A percentile compares a stretch with the other conserved stretches of the same genome.
phyloP scores from a whole-genome alignment of 176 grass and related monocot genomes.

The Aechmea fasciata region DNA sequence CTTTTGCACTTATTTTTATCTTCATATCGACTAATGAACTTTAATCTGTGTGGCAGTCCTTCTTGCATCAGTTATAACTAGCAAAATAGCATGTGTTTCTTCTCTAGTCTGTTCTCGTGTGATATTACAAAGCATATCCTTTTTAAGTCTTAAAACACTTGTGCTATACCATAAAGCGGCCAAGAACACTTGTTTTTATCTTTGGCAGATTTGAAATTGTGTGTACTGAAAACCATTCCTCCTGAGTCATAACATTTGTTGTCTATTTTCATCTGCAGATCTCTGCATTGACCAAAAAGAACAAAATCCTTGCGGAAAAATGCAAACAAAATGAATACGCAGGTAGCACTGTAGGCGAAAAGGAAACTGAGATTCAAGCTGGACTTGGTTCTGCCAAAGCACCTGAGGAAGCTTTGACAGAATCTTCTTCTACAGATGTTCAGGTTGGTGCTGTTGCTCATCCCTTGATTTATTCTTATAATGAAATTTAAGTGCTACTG shows the following conservation, averaged over 20 bases:
- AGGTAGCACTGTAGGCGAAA: conserved; percentile 24
- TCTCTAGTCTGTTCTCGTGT: too few relatives aligned
- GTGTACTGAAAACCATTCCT: conserved; percentile 4
- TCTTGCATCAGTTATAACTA: too few relatives aligned
- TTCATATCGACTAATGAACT: too few relatives aligned
- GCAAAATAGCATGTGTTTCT: too few relatives aligned
- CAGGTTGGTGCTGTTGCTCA: conserved; percentile 22
- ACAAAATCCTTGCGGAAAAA: conserved; percentile 59
- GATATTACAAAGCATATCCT: too few relatives aligned
- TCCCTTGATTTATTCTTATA: conserved; percentile 7
- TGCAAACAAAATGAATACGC: conserved; percentile 30
- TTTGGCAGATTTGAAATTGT: neutral
- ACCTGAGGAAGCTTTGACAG: conserved; percentile 20
- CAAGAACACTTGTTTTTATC: conserved; percentile 9
- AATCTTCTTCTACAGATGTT: conserved; percentile 29
- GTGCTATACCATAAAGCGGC: too few relatives aligned
- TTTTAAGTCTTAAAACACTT: too few relatives aligned
- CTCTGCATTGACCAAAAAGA: conserved; percentile 65
- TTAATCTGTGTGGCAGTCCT: too few relatives aligned
- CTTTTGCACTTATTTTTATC: too few relatives aligned
- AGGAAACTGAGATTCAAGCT: conserved; percentile 21
- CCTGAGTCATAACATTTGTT: neutral
- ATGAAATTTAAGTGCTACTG: neutral
- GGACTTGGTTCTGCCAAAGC: conserved; percentile 23
- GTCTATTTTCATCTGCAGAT: conserved; percentile 32